These are phyloP conservation scores for Leccinellum luteum DNA, from an alignment of 768 basidiomycete genomes.

Conservation along the genomic window DNA sequence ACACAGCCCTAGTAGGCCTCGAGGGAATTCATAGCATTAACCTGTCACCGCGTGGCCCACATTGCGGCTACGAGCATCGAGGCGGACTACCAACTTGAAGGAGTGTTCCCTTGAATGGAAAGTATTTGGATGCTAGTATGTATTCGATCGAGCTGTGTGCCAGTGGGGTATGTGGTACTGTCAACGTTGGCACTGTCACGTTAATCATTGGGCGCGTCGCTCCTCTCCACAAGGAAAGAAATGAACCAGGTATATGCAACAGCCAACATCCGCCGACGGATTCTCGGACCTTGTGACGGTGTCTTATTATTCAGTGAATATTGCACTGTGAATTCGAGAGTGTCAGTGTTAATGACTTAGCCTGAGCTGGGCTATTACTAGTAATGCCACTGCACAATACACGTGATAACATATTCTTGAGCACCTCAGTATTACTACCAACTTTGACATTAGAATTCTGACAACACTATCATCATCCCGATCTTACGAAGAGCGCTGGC, in stretches of 20 bases:
- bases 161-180: background rate
- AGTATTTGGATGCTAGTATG: background rate
- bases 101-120: background rate
- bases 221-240: background rate
- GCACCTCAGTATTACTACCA: background rate
- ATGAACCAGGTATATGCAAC: too few relatives aligned
- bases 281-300: background rate
- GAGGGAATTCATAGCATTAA: background rate
- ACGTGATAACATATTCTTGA: background rate
- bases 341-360: background rate
- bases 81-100: background rate
- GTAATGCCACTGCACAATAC: background rate
- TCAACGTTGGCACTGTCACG: background rate
- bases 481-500: background rate
- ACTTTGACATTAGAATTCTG: background rate
- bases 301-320: background rate
- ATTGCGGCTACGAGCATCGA: background rate
- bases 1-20: conserved; percentile 1
- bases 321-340: background rate
- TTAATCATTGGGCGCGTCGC: background rate
- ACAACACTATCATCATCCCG: background rate
- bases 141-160: background rate
- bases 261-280: too few relatives aligned
- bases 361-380: too few relatives aligned
- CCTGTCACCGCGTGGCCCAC: conserved; percentile 9